Percentiles rank a stretch among this genome's conserved stretches.
Conservation (phyloP, 306 rosid species). For the Prosopis cineraria region DNA sequence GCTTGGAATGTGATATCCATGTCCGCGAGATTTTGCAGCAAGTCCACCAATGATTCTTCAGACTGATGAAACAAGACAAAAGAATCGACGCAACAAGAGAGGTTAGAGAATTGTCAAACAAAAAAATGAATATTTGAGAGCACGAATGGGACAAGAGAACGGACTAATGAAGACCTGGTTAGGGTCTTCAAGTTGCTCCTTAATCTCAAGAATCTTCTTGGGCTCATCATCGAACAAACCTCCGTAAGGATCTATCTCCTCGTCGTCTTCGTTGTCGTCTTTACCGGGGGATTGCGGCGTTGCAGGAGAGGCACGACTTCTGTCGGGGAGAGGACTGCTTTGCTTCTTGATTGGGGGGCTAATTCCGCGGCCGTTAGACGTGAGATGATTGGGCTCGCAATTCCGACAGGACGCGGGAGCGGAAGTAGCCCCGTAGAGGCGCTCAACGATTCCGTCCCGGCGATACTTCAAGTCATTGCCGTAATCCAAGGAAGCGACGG, state of each 20-base stretch:
- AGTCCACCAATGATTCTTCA: conserved; percentile 66
- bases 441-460: conserved; percentile 75
- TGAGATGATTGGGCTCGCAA: conserved; percentile 30
- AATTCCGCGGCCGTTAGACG: conserved; percentile 24
- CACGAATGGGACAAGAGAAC: background rate
- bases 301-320: conserved; percentile 42
- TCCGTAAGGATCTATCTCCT: conserved; percentile 56
- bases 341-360: conserved; percentile 20
- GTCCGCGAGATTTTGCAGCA: conserved; percentile 81
- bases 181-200: conserved; percentile 72
- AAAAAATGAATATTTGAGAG: background rate
- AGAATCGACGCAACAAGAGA: background rate
- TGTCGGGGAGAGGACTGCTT: background rate
- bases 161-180: conserved; percentile 51
- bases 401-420: conserved; percentile 39
- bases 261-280: conserved; percentile 50
- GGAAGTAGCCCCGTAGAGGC: conserved; percentile 57
- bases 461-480: conserved; percentile 61
- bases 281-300: conserved; percentile 49
- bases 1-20: conserved; percentile 91
- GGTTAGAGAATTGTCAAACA: background rate
- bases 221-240: conserved; percentile 80
- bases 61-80: conserved; percentile 41
- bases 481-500: conserved; percentile 65
- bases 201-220: conserved; percentile 72